Evolutionary conservation across 352 stramenopile genomes (phyloP).

Genomic region (Thraustochytrium sp.): DNA sequence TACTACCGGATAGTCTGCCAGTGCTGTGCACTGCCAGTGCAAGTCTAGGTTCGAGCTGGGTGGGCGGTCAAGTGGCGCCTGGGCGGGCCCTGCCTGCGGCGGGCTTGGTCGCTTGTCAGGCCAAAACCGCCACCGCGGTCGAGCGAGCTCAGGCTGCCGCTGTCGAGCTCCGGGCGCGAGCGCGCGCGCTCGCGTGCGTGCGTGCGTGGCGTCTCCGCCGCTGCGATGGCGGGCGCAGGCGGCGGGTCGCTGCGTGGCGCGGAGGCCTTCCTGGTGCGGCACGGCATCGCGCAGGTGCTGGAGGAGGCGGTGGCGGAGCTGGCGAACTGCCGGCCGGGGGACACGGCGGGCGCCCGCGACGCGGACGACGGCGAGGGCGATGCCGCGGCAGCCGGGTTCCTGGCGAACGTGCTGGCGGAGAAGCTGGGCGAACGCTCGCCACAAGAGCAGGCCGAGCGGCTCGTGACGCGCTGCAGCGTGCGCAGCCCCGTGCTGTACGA

Average conservation of each 20-base stretch:
- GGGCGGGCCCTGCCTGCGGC: too few species aligned
- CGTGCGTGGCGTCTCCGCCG: too few species aligned
- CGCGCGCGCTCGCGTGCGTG: too few species aligned
- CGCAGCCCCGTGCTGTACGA: background rate
- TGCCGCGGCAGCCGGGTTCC: background rate
- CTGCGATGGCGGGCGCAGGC: background rate
- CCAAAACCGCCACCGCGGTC: too few species aligned
- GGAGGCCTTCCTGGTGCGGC: background rate
- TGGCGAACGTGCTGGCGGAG: background rate
- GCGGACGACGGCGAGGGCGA: background rate
- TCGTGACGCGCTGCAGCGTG: background rate
- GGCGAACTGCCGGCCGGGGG: background rate
- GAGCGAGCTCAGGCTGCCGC: background rate
- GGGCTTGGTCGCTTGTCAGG: too few species aligned
- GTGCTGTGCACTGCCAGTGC: background rate
- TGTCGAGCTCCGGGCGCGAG: too few species aligned
- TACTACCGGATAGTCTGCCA: background rate
- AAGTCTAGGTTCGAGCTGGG: too few species aligned
- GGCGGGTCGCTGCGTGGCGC: background rate
- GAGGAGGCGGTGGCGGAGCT: conserved; percentile 5
- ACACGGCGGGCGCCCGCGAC: background rate
- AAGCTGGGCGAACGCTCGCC: background rate
- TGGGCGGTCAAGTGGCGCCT: too few species aligned
- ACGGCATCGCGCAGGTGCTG: background rate
- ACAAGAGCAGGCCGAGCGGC: background rate